A percentile compares a stretch with the other conserved stretches of the same genome.
phyloP scores from a whole-genome alignment of 345 rosid species.

The Arabidopsis suecica region DNA sequence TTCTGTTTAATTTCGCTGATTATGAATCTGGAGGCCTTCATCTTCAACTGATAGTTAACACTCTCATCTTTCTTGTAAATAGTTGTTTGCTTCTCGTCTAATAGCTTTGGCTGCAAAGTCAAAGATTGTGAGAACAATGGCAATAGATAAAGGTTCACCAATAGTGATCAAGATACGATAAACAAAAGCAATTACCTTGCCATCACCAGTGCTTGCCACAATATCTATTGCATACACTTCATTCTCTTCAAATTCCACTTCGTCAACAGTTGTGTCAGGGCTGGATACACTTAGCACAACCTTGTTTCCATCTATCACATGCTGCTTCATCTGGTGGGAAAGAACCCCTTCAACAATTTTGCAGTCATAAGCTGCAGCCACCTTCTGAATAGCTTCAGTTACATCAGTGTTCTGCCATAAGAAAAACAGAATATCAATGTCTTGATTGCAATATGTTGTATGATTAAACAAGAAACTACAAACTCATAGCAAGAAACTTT shows the following conservation, averaged over 20 bases:
- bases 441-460: conserved; percentile 5
- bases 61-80: conserved; percentile 88
- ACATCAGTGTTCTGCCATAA: conserved; percentile 88
- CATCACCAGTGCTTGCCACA: conserved; percentile 93
- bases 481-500: background rate
- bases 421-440: conserved; percentile 4
- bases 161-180: background rate
- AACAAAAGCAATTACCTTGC: conserved; percentile 70
- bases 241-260: conserved; percentile 93
- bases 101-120: conserved; percentile 79
- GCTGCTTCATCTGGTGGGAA: conserved; percentile 92
- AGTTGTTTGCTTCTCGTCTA: conserved; percentile 97
- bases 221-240: conserved; percentile 95
- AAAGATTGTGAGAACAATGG: background rate
- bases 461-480: background rate
- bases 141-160: background rate
- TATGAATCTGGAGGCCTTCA: conserved; percentile 98
- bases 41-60: conserved; percentile 86
- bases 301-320: conserved; percentile 88
- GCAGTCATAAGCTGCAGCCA: conserved; percentile 96
- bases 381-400: conserved; percentile 95
- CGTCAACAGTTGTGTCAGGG: conserved; percentile 93
- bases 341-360: conserved; percentile 97
- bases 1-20: conserved; percentile 89
- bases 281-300: conserved; percentile 67